Evolutionary conservation across 306 rosid genomes (phyloP), one percentile per base, ranked within the genome.

Genomic region (Corylus americana): DNA sequence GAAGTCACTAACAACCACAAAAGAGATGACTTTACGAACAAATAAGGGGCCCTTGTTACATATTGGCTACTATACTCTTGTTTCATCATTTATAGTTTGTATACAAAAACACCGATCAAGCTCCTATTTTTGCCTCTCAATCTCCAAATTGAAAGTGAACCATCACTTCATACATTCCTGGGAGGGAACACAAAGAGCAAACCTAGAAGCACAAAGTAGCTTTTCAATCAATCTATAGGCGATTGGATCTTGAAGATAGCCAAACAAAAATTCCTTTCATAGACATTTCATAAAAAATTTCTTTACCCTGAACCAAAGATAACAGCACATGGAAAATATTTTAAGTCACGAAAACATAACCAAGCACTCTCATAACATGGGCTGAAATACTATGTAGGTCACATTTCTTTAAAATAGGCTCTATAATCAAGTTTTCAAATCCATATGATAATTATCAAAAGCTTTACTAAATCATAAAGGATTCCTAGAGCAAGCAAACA

Each of bases 71-170:
- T 4, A 42, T 42, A 42, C 55, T 48, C 27, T 22, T 20, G 64
- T 70, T 81, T 64, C 48, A 80, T 64, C 75, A 14, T 7, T 77
- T 69, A 13, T 51, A 39, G 42, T 77, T 68, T 11, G 49, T 79
- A 64, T 58, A 58, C 12, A 11, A 8, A 22, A 11, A 29, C 12
- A 22, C 53, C 14, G 25, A 59, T 25, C n/a, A 25, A 59, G 31
- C 66, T 59, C 14, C 66, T 22, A 58, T 22, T 58, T 22, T 58
- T 58, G 45, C 45, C 7, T 42, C 5, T 25, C 6, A 18, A n/a
- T 20, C 31, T 20, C 27, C 31, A 58, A 25, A 58, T 22, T 20
- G 64, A 48, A 11, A 58, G 64, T 58, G 35, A 58, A 58, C 35
- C 64, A 20, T 22, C 13, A 22, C 31, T 58, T 58, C 5, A 58